Percentiles rank a stretch among this genome's conserved stretches.
These are phyloP conservation scores for Emmonsiellopsis sp. DNA, from an alignment of 2,329 filamentous ascomycete genomes.

Conservation along the genomic window DNA sequence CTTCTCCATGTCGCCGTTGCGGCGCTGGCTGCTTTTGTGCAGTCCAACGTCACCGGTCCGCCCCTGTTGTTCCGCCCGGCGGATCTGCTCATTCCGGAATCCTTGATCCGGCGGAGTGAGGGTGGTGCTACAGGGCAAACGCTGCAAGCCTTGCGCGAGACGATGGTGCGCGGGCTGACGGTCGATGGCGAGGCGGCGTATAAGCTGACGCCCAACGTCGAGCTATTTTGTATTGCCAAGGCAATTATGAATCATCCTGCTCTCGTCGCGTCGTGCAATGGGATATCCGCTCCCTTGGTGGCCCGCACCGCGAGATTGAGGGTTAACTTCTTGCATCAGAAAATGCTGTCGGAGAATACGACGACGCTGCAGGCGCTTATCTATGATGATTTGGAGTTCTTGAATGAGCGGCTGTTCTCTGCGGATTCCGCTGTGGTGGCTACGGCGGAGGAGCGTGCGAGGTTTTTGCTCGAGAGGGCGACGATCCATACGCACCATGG, in stretches of 20 bases:
- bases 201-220: conserved; percentile 70
- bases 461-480: conserved; percentile 73
- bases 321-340: conserved; percentile 64
- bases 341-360: conserved; percentile 55
- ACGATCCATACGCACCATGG: conserved; percentile 79
- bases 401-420: conserved; percentile 36
- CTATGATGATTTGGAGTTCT: conserved; percentile 47
- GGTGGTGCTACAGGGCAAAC: conserved; percentile 25
- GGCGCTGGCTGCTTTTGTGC: conserved; percentile 69
- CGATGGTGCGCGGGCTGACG: conserved; percentile 61
- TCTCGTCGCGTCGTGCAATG: conserved; percentile 16
- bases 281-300: conserved; percentile 32
- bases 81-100: conserved; percentile 40
- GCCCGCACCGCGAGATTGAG: conserved; percentile 58
- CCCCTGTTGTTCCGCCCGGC: conserved; percentile 54
- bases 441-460: conserved; percentile 46
- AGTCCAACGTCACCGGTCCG: conserved; percentile 81
- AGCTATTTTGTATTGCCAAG: conserved; percentile 72
- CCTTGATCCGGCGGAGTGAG: conserved; percentile 19
- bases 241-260: conserved; percentile 44
- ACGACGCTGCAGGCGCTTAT: conserved; percentile 52
- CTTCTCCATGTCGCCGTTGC: conserved; percentile 54
- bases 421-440: conserved; percentile 14
- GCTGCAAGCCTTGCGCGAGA: conserved; percentile 40
- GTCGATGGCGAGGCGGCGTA: conserved; percentile 84